Evolutionary conservation across 1,139 yeast genomes (phyloP).

Genomic region (Arxiozyma bovina): DNA sequence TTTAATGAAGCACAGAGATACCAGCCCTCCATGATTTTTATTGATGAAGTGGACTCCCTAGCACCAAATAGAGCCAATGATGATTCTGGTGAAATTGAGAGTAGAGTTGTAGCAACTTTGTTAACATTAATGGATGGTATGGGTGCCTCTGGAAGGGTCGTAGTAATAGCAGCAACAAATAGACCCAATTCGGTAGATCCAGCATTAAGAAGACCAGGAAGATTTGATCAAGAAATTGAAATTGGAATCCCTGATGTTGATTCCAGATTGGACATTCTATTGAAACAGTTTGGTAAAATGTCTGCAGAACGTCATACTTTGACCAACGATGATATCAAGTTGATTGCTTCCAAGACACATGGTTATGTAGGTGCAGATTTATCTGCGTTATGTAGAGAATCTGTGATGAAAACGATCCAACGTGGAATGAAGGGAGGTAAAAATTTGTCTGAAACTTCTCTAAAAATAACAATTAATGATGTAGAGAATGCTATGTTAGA

Average conservation of each 20-base stretch:
- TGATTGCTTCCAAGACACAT: constrained; percentile 60
- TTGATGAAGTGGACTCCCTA: constrained; percentile 88
- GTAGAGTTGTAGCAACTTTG: constrained; percentile 81
- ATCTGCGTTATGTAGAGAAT: constrained; percentile 77
- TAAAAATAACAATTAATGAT: constrained; percentile 42
- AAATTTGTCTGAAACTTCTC: constrained; percentile 9
- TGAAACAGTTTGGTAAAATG: constrained; percentile 55
- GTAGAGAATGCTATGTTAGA: constrained; percentile 62
- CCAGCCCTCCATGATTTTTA: constrained; percentile 79
- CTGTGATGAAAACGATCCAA: constrained; percentile 76
- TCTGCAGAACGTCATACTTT: constrained; percentile 46
- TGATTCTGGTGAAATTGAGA: constrained; percentile 82
- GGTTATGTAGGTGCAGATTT: constrained; percentile 85
- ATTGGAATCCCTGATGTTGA: constrained; percentile 70
- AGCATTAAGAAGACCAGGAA: constrained; percentile 83
- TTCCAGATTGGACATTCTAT: constrained; percentile 54
- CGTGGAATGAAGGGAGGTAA: constrained; percentile 38
- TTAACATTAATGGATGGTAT: constrained; percentile 86
- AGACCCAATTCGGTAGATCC: constrained; percentile 77
- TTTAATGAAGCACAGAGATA: constrained; percentile 75
- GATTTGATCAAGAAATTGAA: constrained; percentile 82
- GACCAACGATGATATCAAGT: constrained; percentile 42
- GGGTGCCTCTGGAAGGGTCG: constrained; percentile 60
- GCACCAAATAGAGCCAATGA: constrained; percentile 78
- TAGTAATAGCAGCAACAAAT: constrained; percentile 75